Base-by-base conservation (phyloP, 2,329 filamentous ascomycete genomes). In the Dactylellina drechsleri region DNA sequence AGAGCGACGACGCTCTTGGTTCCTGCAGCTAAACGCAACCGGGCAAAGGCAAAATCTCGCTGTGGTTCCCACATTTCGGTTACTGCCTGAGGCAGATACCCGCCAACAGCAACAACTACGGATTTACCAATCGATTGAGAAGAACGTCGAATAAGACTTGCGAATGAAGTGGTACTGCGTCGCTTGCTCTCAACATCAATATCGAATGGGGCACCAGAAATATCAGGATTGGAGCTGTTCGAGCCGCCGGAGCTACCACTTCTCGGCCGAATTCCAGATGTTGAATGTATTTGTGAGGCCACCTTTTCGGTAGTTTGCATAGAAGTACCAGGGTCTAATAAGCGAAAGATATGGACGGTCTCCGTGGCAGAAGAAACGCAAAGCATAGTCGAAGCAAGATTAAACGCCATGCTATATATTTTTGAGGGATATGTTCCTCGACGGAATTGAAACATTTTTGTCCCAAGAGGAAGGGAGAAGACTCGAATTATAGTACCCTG, bases 361-460 rank as follows among this genome's bases (percentile, higher is more conserved):
- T 99, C 95, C 0, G 93, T 96, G 0, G 93, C 93, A 2, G 94
- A 98, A 4, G 95, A 98, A 47, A 99, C 93, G 80, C 93, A 97
- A 41, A 99, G 87, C 10, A 99, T 85, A 0, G 93, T 97, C 1
- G 93, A 96, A 72, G 91, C 93, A 58, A 93, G 89, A 82, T 99
- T 99, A 84, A 99, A 99, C 0, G 93, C 96, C 93, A 99, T 97
- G 87, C 93, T 96, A 83, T 93, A 97, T 79, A 99, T 99, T 53
- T 70, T 68, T 1, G 93, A 93, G 0, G 95, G 95, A 82, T 97
- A 97, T 1, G 94, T 97, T 50, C 95, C 95, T 77, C 95, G 89
- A 73, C 95, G 89, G 83, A 99, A 99, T 81, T 99, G 94, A 82
- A 93, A 98, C 16, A 99, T 86, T 82, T 98, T 99, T 80, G 94